Base-by-base conservation (phyloP, 179 eudicot genomes). In the Beta lomatogona region DNA sequence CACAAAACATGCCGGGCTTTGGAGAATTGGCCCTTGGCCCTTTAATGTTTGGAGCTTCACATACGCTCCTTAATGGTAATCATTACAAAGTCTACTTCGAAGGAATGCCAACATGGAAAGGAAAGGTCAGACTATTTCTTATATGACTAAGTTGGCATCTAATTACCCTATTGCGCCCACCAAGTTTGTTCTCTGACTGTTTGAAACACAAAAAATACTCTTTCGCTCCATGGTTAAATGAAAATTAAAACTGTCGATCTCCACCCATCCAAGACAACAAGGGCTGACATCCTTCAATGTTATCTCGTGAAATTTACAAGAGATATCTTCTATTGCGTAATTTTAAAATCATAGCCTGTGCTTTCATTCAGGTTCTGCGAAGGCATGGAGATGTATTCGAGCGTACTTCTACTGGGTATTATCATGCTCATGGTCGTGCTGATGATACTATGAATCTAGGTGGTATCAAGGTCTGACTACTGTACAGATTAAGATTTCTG, bases 391-490 rank as follows among this genome's bases (percentile, higher is more conserved):
- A 96, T 88, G 90, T 93, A 65, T 91, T 94, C 82, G 98, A 96
- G 90, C 92, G 89, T 53, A 96, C 97, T 59, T 53, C 90, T 77
- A 85, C 82, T 78, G 99, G 99, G 78, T 96, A 88, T 80, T 96
- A 94, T 83, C 94, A 89, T 73, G 98, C 98, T n/a, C 99, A 96
- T 88, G 99, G 99, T 10, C 97, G 99, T 77, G 93, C 98, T n/a
- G 99, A 96, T 85, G 99, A 96, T 84, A 91, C 99, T 28, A 96
- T 96, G 99, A 96, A 96, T 86, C 92, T 96, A 78, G 99, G 99
- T 78, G 99, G 99, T 74, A 93, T 96, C 75, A 96, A 96, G 97
- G 99, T 96, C 60, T 83, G 86, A 11, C 31, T 36, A 21, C 46
- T n/a, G 12, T 58, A 57, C 6, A 67, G 52, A 46, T 58, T 46